Conservation (phyloP, 2,329 filamentous ascomycete species). For the Curvularia sp. region DNA sequence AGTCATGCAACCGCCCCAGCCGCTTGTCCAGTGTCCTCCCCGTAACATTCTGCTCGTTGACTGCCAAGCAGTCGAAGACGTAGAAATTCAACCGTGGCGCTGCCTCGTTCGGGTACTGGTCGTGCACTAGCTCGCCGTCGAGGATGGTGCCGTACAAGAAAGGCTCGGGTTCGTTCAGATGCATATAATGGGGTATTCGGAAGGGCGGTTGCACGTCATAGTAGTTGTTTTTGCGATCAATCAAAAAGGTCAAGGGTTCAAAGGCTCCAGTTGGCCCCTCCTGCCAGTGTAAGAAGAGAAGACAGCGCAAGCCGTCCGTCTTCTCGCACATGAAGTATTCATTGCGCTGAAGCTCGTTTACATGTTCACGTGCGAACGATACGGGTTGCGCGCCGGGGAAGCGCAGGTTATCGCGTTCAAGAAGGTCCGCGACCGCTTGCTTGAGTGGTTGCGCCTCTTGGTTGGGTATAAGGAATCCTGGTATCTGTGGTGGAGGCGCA, state of each 20-base stretch:
- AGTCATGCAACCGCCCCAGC: slow-evolving; percentile 81
- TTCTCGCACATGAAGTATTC: slow-evolving; percentile 99
- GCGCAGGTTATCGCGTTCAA: slow-evolving; percentile 69
- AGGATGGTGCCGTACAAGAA: slow-evolving; percentile 85
- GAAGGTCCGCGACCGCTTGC: slow-evolving; percentile 74
- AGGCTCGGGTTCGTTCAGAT: slow-evolving; percentile 59
- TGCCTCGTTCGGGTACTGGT: slow-evolving; percentile 70
- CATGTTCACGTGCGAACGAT: slow-evolving; percentile 82
- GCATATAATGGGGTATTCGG: slow-evolving; percentile 77
- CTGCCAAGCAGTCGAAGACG: slow-evolving; percentile 89
- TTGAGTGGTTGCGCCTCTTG: slow-evolving; percentile 62
- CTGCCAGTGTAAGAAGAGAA: slow-evolving; percentile 85
- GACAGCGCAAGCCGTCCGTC: slow-evolving; percentile 92
- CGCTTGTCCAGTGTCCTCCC: slow-evolving; percentile 85
- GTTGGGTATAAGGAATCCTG: slow-evolving; percentile 37
- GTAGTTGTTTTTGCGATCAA: slow-evolving; percentile 98
- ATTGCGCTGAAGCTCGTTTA: slow-evolving; percentile 78
- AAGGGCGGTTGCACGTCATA: slow-evolving; percentile 78
- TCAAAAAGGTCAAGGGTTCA: slow-evolving; percentile 76
- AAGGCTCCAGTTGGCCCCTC: slow-evolving; percentile 46
- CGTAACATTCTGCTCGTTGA: slow-evolving; percentile 79
- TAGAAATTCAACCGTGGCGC: slow-evolving; percentile 76
- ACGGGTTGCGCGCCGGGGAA: slow-evolving; percentile 96
- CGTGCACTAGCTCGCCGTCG: slow-evolving; percentile 92
- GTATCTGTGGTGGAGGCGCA: slow-evolving; percentile 46